phyloP scores from a whole-genome alignment of 2,329 filamentous ascomycete genomes.

The Ambrosiella xylebori region DNA sequence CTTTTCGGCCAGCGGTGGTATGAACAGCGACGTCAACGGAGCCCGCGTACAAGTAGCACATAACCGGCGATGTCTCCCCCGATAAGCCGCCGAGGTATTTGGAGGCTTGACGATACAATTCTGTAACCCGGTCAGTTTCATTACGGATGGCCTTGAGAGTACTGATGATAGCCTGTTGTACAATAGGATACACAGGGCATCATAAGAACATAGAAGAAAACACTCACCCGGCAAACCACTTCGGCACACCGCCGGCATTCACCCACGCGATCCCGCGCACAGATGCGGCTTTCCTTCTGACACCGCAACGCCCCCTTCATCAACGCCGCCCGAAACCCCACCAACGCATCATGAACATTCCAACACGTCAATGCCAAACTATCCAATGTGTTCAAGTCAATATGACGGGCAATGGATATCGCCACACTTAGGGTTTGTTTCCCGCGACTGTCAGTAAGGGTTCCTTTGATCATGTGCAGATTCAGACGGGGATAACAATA shows the following conservation, averaged over 20 bases:
- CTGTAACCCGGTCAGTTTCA: slow-evolving; percentile 26
- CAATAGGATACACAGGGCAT: no score
- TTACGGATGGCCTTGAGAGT: no score
- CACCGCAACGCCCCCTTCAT: slow-evolving; percentile 64
- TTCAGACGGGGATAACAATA: background rate
- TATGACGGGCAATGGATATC: slow-evolving; percentile 52
- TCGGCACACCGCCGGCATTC: slow-evolving; percentile 63
- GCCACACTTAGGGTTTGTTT: slow-evolving; percentile 41
- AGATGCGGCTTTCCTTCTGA: slow-evolving; percentile 32
- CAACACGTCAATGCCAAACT: slow-evolving; percentile 68
- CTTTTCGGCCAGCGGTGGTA: slow-evolving; percentile 27
- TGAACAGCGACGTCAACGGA: slow-evolving; percentile 42
- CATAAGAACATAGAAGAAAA: background rate
- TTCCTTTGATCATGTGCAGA: background rate
- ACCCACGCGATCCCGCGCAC: slow-evolving; percentile 73
- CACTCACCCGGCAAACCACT: slow-evolving; percentile 63
- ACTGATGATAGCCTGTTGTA: no score
- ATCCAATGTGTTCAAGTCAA: slow-evolving; percentile 79
- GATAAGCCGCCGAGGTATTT: slow-evolving; percentile 41
- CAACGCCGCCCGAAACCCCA: slow-evolving; percentile 61
- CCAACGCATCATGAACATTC: slow-evolving; percentile 56
- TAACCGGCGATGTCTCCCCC: slow-evolving; percentile 62
- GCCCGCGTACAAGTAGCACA: slow-evolving; percentile 59
- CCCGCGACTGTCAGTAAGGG: background rate
- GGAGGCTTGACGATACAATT: slow-evolving; percentile 83